Evolutionary conservation across 1,284 basidiomycete genomes (phyloP).

Genomic region (Ceratobasidium sp.): DNA sequence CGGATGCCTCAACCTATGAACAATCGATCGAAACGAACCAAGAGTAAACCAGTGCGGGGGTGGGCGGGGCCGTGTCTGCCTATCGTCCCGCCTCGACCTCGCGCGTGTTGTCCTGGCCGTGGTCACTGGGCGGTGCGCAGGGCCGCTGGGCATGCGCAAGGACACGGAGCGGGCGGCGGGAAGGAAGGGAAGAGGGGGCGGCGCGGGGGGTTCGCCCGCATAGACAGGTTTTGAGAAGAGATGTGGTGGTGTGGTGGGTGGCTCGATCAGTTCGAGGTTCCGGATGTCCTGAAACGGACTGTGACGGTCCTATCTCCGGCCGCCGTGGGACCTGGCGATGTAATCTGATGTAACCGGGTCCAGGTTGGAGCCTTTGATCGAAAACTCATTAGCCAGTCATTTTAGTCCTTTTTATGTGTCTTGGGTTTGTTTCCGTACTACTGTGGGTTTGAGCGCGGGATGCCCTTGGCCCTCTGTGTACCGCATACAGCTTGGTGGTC

Average conservation of each 20-base stretch:
- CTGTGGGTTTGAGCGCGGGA: neutral
- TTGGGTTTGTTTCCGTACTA: neutral
- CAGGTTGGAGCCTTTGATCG: conserved; percentile 12
- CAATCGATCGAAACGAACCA: conserved; percentile 20
- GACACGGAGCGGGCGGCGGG: neutral
- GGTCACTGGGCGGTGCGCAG: neutral
- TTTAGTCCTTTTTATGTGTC: neutral
- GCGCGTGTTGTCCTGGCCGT: conserved; percentile 7
- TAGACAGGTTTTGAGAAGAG: neutral
- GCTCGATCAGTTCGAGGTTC: conserved; percentile 20
- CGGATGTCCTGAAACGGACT: neutral
- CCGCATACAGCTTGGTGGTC: neutral
- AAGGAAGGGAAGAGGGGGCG: neutral
- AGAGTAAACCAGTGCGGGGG: conserved; percentile 43
- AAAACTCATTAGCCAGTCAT: conserved; percentile 5
- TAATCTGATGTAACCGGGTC: neutral
- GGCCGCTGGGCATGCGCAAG: conserved; percentile 21
- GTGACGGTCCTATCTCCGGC: conserved; percentile 8
- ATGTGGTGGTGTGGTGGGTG: neutral
- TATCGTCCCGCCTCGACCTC: neutral
- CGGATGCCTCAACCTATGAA: conserved; percentile 15
- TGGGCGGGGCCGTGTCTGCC: neutral
- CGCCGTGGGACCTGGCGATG: neutral
- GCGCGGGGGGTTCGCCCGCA: neutral
- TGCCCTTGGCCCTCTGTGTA: neutral